Conservation (phyloP, 305 asterid species). For the Fraxinus angustifolia region DNA sequence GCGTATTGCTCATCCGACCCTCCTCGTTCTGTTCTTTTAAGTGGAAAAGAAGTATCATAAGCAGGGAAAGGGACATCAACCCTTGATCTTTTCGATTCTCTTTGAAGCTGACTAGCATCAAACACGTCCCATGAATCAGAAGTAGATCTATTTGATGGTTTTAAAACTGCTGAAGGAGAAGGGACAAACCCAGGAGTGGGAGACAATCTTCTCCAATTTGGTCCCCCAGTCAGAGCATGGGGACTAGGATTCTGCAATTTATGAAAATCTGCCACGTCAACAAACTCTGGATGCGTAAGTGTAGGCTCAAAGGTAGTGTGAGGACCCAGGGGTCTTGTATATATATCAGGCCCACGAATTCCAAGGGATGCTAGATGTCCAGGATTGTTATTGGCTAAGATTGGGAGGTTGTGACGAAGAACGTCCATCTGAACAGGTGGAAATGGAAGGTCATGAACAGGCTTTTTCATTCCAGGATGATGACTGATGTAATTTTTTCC, state of each 20-base stretch:
- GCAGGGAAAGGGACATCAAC: conserved; percentile 37
- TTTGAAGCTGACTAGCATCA: conserved; percentile 61
- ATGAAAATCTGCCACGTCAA: conserved; percentile 39
- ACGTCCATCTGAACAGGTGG: conserved; percentile 67
- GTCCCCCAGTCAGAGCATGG: conserved; percentile 51
- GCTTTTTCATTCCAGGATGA: conserved; percentile 57
- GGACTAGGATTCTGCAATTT: conserved; percentile 51
- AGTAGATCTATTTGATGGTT: conserved; percentile 41
- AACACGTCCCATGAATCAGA: conserved; percentile 67
- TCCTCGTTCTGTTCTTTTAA: conserved; percentile 42
- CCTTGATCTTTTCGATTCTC: conserved; percentile 84
- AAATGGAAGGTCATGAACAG: conserved; percentile 46
- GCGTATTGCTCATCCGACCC: conserved; percentile 49
- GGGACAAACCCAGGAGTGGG: conserved; percentile 60
- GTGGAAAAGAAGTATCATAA: conserved; percentile 38
- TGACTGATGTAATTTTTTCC: conserved; percentile 32
- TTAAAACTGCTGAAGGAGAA: conserved; percentile 57
- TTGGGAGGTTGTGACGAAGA: conserved; percentile 53
- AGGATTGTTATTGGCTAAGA: conserved; percentile 46
- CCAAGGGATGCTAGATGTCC: conserved; percentile 49
- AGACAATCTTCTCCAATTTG: conserved; percentile 75
- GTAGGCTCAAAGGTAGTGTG: conserved; percentile 55
- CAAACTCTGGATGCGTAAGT: conserved; percentile 44
- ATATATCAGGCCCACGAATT: conserved; percentile 51
- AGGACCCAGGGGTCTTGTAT: conserved; percentile 53